Conservation (phyloP, 2,329 filamentous ascomycete genomes). For the Hymenoscyphus scutula region DNA sequence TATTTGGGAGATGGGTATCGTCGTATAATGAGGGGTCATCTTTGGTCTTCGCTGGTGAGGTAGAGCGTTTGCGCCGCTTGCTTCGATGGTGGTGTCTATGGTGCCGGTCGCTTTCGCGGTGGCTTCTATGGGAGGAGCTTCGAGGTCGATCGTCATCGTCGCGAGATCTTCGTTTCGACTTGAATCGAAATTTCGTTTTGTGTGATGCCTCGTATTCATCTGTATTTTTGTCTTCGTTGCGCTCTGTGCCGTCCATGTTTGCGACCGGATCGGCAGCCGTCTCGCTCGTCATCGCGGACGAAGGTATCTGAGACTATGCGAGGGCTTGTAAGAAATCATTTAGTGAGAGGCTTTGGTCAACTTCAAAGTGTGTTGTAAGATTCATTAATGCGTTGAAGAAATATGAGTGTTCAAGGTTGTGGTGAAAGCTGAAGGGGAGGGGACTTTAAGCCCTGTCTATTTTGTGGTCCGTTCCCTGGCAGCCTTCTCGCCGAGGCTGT, state of each 20-base stretch:
- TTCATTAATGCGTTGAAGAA: neutral
- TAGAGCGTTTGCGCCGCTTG: slow-evolving; percentile 27
- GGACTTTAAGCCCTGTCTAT: neutral
- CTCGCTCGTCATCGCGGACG: slow-evolving; percentile 22
- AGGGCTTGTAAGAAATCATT: neutral
- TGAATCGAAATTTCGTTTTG: slow-evolving; percentile 34
- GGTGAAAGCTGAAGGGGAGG: neutral
- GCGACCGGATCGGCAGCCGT: slow-evolving; percentile 11
- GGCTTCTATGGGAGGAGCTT: slow-evolving; percentile 14
- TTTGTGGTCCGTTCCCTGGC: neutral
- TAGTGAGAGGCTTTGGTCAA: neutral
- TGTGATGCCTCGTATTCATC: slow-evolving; percentile 19
- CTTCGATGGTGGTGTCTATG: slow-evolving; percentile 31
- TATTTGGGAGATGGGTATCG: slow-evolving; percentile 40
- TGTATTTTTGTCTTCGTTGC: slow-evolving; percentile 5
- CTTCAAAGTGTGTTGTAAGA: neutral
- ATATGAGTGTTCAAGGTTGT: neutral
- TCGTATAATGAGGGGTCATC: slow-evolving; percentile 40
- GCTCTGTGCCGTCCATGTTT: neutral
- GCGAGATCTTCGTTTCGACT: slow-evolving; percentile 28
- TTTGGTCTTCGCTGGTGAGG: slow-evolving; percentile 21
- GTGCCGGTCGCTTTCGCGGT: slow-evolving; percentile 19
- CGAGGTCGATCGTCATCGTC: slow-evolving; percentile 14
- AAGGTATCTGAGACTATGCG: neutral
- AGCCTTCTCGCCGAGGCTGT: slow-evolving; percentile 11